Evolutionary conservation across 305 asterid species (phyloP), one percentile per base, ranked within the genome.

Genomic region (Fraxinus sp.): DNA sequence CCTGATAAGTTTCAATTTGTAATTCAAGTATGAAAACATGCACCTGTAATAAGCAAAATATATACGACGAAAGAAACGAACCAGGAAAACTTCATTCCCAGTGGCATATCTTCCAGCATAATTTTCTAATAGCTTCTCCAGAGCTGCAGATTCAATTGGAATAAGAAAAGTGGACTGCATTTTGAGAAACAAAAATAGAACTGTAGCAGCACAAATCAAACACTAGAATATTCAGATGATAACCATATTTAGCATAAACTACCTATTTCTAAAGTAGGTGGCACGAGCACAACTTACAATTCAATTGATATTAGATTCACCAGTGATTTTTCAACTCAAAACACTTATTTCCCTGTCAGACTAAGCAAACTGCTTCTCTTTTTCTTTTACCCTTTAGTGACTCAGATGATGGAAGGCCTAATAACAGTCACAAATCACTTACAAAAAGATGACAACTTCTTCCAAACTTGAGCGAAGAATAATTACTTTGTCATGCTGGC

Each of bases 71-170:
- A 74, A 83, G 85, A 76, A 76, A 90, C 90, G 18, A 64, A 92
- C 98, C 98, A 95, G 84, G 80, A 79, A 92, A 86, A 86, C 86
- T 86, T 91, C 95, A 82, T 91, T 91, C 97, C 98, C 0, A 1
- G 95, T 95, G 76, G 98, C 97, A 90, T 92, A 95, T 78, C 91
- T 93, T 78, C 97, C 97, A 80, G 97, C 93, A 86, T 84, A 80
- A 68, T 89, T 90, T 80, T 88, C 90, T 89, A 95, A 77, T 75
- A 95, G 93, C 87, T 91, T 90, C 92, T 93, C 98, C 79, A 95
- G 90, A 85, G 97, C 98, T 95, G 94, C 88, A 84, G 72, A 78
- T 77, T 85, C 33, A 80, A 22, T 77, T n/a, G 72, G 73, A 80
- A 80, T 66, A 35, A 85, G 62, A 78, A 28, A 37, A 76, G 33